These are phyloP conservation scores for Arthrobotrys iridis DNA, from an alignment of 2,329 filamentous ascomycete genomes.

Conservation along the genomic window DNA sequence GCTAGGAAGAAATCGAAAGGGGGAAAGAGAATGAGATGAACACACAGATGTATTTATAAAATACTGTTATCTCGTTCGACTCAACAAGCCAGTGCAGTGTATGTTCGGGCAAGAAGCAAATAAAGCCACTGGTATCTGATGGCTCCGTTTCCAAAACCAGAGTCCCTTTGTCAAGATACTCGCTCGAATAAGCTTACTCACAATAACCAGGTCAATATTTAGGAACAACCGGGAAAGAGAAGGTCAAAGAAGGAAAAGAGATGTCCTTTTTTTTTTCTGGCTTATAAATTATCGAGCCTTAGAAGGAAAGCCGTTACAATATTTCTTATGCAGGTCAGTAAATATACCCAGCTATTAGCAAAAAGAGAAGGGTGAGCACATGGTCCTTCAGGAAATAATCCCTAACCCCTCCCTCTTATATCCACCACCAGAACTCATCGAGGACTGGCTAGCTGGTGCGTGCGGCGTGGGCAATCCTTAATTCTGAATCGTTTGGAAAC, in stretches of 20 bases:
- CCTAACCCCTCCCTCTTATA: constrained; percentile 26
- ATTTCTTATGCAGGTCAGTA: too few species aligned
- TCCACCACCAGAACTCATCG: not conserved
- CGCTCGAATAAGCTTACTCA: constrained; percentile 4
- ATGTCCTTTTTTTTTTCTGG: too few species aligned
- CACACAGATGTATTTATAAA: constrained; percentile 15
- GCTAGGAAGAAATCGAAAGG: not conserved
- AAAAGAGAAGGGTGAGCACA: constrained; percentile 17
- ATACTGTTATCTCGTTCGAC: not conserved
- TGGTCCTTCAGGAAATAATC: constrained; percentile 9
- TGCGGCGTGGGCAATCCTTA: too few species aligned
- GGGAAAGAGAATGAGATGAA: not conserved
- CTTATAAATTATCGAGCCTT: not conserved
- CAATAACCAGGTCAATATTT: not conserved
- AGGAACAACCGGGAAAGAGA: constrained; percentile 25
- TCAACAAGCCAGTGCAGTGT: not conserved
- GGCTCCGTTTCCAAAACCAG: constrained; percentile 22
- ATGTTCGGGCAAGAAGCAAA: not conserved
- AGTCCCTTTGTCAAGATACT: not conserved
- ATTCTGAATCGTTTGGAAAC: not conserved
- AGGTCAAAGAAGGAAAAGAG: not conserved
- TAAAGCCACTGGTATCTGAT: not conserved
- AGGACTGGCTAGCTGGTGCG: not conserved
- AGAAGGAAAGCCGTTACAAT: not conserved
- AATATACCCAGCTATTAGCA: not conserved